Percentiles rank a stretch among this genome's conserved stretches.
phyloP scores from a whole-genome alignment of 768 basidiomycete species.

The Suillus plorans region DNA sequence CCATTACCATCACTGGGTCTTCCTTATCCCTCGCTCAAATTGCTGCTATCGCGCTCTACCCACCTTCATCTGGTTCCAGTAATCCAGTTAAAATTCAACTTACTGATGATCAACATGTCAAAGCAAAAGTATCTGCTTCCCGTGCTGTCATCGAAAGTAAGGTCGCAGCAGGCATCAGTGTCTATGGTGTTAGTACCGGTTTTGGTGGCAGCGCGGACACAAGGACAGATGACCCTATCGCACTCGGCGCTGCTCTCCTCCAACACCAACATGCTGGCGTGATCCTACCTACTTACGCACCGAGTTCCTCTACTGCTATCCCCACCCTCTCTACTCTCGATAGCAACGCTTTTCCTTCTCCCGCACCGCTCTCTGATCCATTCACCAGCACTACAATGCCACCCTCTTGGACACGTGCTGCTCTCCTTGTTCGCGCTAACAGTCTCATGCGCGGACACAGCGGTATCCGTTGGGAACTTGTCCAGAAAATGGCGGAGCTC shows the following conservation, averaged over 20 bases:
- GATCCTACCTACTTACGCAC: constrained; percentile 51
- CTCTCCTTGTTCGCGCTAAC: constrained; percentile 86
- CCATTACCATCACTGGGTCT: constrained; percentile 67
- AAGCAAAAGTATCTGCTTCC: constrained; percentile 57
- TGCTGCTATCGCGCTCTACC: constrained; percentile 70
- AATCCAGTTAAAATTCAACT: constrained; percentile 21
- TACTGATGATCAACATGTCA: constrained; percentile 29
- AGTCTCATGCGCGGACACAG: constrained; percentile 88
- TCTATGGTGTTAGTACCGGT: constrained; percentile 84
- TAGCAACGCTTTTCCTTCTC: background rate
- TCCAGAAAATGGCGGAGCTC: constrained; percentile 75
- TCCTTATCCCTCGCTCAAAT: constrained; percentile 75
- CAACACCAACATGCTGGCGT: constrained; percentile 83
- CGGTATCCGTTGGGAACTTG: constrained; percentile 77
- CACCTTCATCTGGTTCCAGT: constrained; percentile 29
- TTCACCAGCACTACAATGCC: constrained; percentile 73
- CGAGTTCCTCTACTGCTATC: constrained; percentile 9
- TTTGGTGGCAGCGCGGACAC: constrained; percentile 91
- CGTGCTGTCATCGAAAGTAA: constrained; percentile 66
- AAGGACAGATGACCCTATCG: constrained; percentile 68
- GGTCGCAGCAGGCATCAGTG: constrained; percentile 61
- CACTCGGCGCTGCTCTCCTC: constrained; percentile 79
- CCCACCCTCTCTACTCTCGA: background rate
- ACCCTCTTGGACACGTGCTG: constrained; percentile 84
- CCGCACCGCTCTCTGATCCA: constrained; percentile 71